Conservation (phyloP, 2,329 filamentous ascomycete genomes). For the Fusarium acutatum region DNA sequence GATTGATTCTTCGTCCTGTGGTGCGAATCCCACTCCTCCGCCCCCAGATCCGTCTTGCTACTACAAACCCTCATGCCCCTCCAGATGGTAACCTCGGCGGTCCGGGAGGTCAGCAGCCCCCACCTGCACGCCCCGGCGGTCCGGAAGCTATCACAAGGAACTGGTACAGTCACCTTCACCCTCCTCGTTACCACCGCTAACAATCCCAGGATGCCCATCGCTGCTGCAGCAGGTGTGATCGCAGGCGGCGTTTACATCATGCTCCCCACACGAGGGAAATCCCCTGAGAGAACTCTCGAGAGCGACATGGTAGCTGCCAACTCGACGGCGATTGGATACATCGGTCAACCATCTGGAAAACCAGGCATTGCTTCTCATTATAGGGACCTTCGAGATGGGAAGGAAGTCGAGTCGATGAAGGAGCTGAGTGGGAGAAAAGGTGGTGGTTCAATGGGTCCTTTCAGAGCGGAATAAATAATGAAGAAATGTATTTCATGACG, state of each 20-base stretch:
- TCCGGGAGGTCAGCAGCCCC: conserved; percentile 46
- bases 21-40: conserved; percentile 35
- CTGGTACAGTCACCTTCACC: conserved; percentile 36
- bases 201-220: conserved; percentile 41
- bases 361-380: conserved; percentile 23
- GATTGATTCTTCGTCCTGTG: conserved; percentile 31
- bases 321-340: conserved; percentile 20
- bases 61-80: background rate
- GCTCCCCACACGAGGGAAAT: conserved; percentile 25
- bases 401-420: conserved; percentile 37
- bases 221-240: conserved; percentile 39
- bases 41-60: conserved; percentile 18
- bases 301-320: conserved; percentile 18
- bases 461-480: conserved; percentile 41
- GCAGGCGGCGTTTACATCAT: conserved; percentile 43
- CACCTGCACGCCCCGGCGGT: conserved; percentile 40
- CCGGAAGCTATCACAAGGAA: conserved; percentile 44
- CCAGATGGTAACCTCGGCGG: conserved; percentile 41
- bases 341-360: conserved; percentile 6
- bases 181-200: background rate
- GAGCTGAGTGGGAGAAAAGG: conserved; percentile 46
- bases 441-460: conserved; percentile 39
- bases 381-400: conserved; percentile 22
- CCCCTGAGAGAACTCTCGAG: conserved; percentile 11
- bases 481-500: background rate